phyloP scores from a whole-genome alignment of 495 filamentous ascomycete genomes.

The Neurospora sp. region DNA sequence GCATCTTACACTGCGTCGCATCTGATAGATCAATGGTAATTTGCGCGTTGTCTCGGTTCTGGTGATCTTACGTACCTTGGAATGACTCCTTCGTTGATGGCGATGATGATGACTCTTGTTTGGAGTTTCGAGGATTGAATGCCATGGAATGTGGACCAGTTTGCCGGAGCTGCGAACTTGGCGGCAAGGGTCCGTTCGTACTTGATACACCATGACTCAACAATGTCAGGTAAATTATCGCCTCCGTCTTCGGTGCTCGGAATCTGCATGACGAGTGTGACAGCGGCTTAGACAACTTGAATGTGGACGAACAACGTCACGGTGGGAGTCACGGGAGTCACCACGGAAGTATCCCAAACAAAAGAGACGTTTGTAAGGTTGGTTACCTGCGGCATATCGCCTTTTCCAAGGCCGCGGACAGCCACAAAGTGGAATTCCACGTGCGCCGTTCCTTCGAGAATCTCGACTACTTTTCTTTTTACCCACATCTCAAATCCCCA shows the following conservation, averaged over 20 bases:
- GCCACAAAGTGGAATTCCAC: background rate
- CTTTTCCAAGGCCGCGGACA: background rate
- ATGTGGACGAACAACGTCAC: background rate
- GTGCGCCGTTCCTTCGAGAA: background rate
- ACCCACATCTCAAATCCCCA: background rate
- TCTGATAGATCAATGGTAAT: slow-evolving; percentile 1
- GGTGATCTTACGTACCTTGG: background rate
- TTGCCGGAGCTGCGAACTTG: background rate
- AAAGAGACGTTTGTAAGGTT: background rate
- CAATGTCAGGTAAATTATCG: background rate
- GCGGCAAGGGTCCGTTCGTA: background rate
- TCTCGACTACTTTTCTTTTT: background rate
- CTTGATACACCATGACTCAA: background rate
- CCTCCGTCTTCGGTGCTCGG: background rate
- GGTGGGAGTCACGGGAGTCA: background rate
- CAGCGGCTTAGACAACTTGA: background rate
- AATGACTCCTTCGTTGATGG: background rate
- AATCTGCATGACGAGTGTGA: background rate
- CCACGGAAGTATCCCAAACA: background rate
- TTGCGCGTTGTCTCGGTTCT: slow-evolving; percentile 11
- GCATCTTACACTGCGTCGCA: background rate
- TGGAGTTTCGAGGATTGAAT: background rate
- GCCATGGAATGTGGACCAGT: background rate
- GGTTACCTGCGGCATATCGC: background rate
- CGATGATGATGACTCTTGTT: background rate